phyloP scores from a whole-genome alignment of 345 rosid genomes.

The Acer saccharum region DNA sequence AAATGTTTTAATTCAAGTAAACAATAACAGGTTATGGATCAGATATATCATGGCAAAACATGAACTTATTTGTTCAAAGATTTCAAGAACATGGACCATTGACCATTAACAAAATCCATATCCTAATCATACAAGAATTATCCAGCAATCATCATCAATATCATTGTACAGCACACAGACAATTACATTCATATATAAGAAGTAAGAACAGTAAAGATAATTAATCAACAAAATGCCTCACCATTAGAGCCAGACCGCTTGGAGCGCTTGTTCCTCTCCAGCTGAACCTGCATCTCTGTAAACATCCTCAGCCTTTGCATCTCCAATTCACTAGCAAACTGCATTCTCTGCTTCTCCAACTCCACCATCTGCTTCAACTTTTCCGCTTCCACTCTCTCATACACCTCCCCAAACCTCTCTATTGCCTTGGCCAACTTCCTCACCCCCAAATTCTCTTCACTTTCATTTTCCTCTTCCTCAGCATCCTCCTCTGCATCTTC shows the following conservation, averaged over 20 bases:
- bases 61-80: neutral
- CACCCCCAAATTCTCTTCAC: constrained; percentile 43
- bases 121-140: neutral
- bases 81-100: neutral
- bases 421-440: constrained; percentile 66
- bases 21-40: neutral
- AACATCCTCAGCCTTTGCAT: constrained; percentile 93
- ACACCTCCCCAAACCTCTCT: constrained; percentile 86
- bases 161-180: neutral
- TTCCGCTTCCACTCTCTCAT: constrained; percentile 81
- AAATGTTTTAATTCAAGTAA: neutral
- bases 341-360: constrained; percentile 98
- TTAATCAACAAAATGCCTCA: constrained; percentile 28
- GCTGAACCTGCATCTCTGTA: constrained; percentile 93
- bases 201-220: neutral
- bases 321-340: constrained; percentile 91
- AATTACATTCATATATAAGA: neutral
- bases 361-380: constrained; percentile 94
- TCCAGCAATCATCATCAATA: neutral
- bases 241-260: constrained; percentile 59
- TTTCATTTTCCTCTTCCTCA: constrained; percentile 38
- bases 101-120: neutral
- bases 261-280: constrained; percentile 73
- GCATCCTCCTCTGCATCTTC: constrained; percentile 38
- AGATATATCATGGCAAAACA: neutral